Base-by-base conservation (phyloP, 2,329 filamentous ascomycete genomes). In the Pseudogymnoascus sp. region DNA sequence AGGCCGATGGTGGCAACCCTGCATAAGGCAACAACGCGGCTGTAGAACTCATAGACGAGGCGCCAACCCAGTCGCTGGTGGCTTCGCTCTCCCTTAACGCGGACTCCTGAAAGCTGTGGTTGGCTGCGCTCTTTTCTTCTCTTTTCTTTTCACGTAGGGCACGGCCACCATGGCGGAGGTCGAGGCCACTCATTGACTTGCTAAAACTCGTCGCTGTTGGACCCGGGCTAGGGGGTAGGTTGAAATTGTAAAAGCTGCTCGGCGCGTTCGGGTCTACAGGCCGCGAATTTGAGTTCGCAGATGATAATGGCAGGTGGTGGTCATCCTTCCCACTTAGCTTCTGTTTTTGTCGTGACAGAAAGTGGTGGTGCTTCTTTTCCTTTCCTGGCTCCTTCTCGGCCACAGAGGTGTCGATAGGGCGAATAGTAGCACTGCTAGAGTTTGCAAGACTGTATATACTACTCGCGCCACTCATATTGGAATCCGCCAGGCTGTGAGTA, bases 71-170 rank as follows among this genome's bases (percentile, higher is more conserved):
- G 18, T 75, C 73, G 62, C 69, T 72, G 56, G 62, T 70, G 56
- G 67, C 71, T 44, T 75, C 72, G 61, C 65, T 70, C 61, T 75
- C 73, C 46, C 71, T 71, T 42, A 74, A 63, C 8, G 68, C 69
- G 61, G 61, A 61, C 46, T 73, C 72, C 40, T 38, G 36, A 25
- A 60, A 40, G 1, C 64, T 68, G n/a, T 44, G 62, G 14, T 44
- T 42, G 16, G 50, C 34, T n/a, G 62, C 74, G 63, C 77, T 81
- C 68, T 87, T 85, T 67, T 90, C 88, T 66, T 90, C 87, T 68
- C 89, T 88, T 73, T 88, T 89, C 79, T 93, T 96, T 72, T 96
- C 91, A 38, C 89, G 84, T 53, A 93, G 75, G 5, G 87, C 89
- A 44, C 89, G 83, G 1, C 88, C 90, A 44, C 89, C 90, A 76